Percentiles rank a stretch among this genome's conserved stretches.
Evolutionary conservation across 192 early-diverging fungal species (phyloP).

Genomic region (Entomortierella beljakovae): DNA sequence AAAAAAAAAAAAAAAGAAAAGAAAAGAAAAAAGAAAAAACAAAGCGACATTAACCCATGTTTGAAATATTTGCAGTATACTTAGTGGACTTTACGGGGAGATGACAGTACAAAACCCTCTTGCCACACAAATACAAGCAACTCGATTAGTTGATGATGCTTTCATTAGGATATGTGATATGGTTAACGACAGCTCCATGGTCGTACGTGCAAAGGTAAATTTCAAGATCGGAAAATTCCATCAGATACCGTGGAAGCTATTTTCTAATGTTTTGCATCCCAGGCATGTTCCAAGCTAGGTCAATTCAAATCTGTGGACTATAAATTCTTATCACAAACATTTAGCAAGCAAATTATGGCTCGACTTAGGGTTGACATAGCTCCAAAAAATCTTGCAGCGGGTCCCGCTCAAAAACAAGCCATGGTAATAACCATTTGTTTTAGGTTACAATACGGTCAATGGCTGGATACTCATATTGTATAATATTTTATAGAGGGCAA

Average conservation of each 20-base stretch:
- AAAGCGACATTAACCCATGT: background rate
- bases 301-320: constrained; percentile 71
- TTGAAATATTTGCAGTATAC: constrained; percentile 35
- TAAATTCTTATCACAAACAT: constrained; percentile 73
- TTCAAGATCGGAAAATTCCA: background rate
- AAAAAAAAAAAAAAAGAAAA: too few relatives aligned
- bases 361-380: constrained; percentile 61
- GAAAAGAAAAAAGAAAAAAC: too few relatives aligned
- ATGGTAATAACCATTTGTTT: too few relatives aligned
- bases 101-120: constrained; percentile 51
- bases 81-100: constrained; percentile 64
- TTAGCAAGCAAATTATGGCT: constrained; percentile 86
- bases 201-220: constrained; percentile 72
- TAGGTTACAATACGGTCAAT: background rate
- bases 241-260: background rate
- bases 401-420: constrained; percentile 47
- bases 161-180: constrained; percentile 87
- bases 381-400: constrained; percentile 38
- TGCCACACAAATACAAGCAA: constrained; percentile 18
- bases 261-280: background rate
- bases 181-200: constrained; percentile 78
- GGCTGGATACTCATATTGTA: background rate
- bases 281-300: constrained; percentile 76
- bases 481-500: constrained; percentile 17
- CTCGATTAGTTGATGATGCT: constrained; percentile 75